Base-by-base conservation (phyloP, 2,329 filamentous ascomycete genomes). In the Talaromyces pinophilus region DNA sequence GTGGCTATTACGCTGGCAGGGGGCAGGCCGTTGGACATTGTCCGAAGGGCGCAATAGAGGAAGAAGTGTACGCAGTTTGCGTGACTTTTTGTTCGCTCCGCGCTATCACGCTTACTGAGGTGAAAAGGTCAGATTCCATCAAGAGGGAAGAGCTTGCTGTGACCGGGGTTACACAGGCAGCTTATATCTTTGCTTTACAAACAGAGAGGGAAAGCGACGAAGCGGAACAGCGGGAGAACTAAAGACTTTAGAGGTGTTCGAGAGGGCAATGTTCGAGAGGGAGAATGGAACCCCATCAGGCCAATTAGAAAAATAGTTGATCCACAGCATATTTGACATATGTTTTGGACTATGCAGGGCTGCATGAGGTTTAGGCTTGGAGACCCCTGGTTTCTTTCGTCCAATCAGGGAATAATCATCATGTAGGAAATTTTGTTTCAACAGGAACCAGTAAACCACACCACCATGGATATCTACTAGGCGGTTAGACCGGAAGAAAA, bases 1-100 rank as follows among this genome's bases (percentile, higher is more conserved):
- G 55, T 72, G 19, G 72, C 69, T 55, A 80, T 64, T 22, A 83
- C 78, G 22, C 77, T 72, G n/a, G 72, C 42, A n/a, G 82, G 79
- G 33, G 82, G 79, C 13, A 52, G 25, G 25, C 44, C 15, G 57
- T 46, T 60, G 38, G 57, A 60, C 57, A 60, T 60, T 44, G 15
- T 60, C 22, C 28, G 25, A 44, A 30, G 19, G n/a, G 19, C 54
- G 33, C 10, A 25, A 40, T 57, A 19, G 30, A 35, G 33, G 15
- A 57, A 30, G 19, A 30, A 44, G 13, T 46, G 10, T 44, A 19
- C 40, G 15, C 57, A 44, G 40, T n/a, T 22, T 46, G 57, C 30
- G 38, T 60, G 28, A 19, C 0, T 10, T 44, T 40, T 15, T 60
- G 38, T 17, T 46, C 38, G 17, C 7, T 28, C 13, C 22, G 25